Base-by-base conservation (phyloP, 2,329 filamentous ascomycete species). In the Hymenoscyphus albidus region DNA sequence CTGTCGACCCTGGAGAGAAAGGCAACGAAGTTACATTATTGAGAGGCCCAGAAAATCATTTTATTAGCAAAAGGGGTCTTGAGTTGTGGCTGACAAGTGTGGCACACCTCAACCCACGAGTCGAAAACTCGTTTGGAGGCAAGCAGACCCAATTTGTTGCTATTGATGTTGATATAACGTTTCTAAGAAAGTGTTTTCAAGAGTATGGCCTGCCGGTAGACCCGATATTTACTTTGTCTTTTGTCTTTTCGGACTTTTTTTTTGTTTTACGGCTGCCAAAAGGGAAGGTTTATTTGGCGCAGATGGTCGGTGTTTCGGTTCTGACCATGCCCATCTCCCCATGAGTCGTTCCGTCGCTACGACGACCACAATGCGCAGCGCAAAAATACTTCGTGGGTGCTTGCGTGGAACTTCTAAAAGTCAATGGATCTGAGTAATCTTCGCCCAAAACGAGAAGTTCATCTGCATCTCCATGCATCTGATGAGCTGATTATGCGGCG, bases 381-480 rank as follows among this genome's bases (percentile, higher is more conserved):
- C n/a, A 51, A 27, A 51, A 7, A 35, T 35, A 35, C 35, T 35
- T 10, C 35, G 35, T 35, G 9, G 9, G 1, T 51, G 22, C n/a
- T 51, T 51, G n/a, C 44, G 44, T 51, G 32, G 31, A 32, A 51
- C 18, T 27, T 16, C 22, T 9, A 2, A 40, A 40, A 35, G 44
- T 39, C 18, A 62, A 18, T 38, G n/a, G 44, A 62, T 62, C 59
- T 62, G 59, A 62, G 59, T 62, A 62, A 62, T 62, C 54, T 18
- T 56, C n/a, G 39, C 44, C n/a, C 18, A 51, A 51, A 10, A 22
- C 22, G 58, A 59, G 58, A n/a, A 59, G 58, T 54, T 54, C 42
- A 18, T 54, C 59, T 61, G 59, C 40, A 54, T 32, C 32, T 54
- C 59, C 40, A 61, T 61, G 40, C 40, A 59, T 40, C 59, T 51